phyloP scores from a whole-genome alignment of 805 yeast genomes.

The Suhomyces kilbournensis region DNA sequence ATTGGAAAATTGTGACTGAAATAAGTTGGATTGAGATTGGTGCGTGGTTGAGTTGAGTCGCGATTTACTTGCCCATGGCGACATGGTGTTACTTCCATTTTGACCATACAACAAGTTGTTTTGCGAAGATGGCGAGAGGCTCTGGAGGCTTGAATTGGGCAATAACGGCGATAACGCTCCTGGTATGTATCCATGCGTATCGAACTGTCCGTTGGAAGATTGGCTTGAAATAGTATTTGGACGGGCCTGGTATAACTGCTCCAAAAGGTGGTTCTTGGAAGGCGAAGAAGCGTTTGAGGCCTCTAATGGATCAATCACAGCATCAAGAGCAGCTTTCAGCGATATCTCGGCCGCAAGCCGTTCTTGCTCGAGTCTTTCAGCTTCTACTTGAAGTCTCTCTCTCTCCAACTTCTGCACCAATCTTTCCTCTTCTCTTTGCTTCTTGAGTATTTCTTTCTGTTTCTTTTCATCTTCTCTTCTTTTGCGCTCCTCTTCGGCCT shows the following conservation, averaged over 20 bases:
- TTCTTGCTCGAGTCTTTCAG: conserved; percentile 6
- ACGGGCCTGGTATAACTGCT: conserved; percentile 34
- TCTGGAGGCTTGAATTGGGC: not conserved
- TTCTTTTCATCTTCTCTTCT: conserved; percentile 23
- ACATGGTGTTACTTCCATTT: conserved; percentile 1
- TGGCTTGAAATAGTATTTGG: conserved; percentile 16
- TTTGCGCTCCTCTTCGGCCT: conserved; percentile 22
- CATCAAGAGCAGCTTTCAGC: not conserved
- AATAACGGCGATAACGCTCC: not conserved
- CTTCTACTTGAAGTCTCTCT: conserved; percentile 6
- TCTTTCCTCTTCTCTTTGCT: conserved; percentile 11
- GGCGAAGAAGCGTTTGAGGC: conserved; percentile 6
- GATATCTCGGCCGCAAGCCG: conserved; percentile 2
- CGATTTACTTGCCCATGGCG: conserved; percentile 13
- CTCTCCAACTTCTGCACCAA: conserved; percentile 8
- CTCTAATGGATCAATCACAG: not conserved
- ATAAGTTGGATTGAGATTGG: conserved; percentile 2
- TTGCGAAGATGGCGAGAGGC: conserved; percentile 8
- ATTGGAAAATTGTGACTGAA: conserved; percentile 4
- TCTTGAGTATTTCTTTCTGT: conserved; percentile 13
- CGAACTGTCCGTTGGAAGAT: not conserved
- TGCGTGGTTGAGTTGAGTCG: conserved; percentile 8
- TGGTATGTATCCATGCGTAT: conserved; percentile 2
- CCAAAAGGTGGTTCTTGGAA: conserved; percentile 25
- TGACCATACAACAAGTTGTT: conserved; percentile 5